Percentiles rank a stretch among this genome's conserved stretches.
These are phyloP conservation scores for Macadamia integrifolia DNA, from an alignment of 164 flowering plant species.

Conservation along the genomic window DNA sequence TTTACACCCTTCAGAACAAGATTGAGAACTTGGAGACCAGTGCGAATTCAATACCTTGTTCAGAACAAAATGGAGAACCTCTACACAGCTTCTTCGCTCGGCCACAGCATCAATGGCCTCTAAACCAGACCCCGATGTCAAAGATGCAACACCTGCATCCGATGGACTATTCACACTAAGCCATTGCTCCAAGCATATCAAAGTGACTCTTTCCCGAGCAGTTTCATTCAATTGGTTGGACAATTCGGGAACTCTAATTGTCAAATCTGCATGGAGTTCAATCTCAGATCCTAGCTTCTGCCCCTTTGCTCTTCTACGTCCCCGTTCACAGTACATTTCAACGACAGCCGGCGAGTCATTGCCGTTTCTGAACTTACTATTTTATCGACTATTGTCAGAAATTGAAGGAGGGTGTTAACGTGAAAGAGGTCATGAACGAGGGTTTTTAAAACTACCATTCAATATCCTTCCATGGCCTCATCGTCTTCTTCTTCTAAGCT, in stretches of 20 bases:
- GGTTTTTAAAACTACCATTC: too few relatives aligned
- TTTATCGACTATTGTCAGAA: too few relatives aligned
- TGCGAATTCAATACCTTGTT: slow-evolving; percentile 28
- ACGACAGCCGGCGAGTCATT: too few relatives aligned
- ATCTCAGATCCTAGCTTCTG: neutral
- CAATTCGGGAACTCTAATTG: slow-evolving; percentile 27
- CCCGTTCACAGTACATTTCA: too few relatives aligned
- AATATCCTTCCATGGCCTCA: neutral
- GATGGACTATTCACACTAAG: slow-evolving; percentile 3
- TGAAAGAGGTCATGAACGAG: too few relatives aligned
- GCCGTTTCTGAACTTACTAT: too few relatives aligned
- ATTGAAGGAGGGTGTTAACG: too few relatives aligned
- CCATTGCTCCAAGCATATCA: slow-evolving; percentile 50
- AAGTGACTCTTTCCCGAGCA: slow-evolving; percentile 43
- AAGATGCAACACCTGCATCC: slow-evolving; percentile 1
- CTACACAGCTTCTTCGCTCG: slow-evolving; percentile 25
- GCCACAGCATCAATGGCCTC: slow-evolving; percentile 26
- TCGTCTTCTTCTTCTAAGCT: slow-evolving; percentile 13
- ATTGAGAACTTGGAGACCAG: neutral
- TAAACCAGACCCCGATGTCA: neutral
- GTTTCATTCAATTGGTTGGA: slow-evolving; percentile 21
- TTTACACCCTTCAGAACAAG: too few relatives aligned
- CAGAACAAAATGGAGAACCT: slow-evolving; percentile 32
- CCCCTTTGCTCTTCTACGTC: too few relatives aligned
- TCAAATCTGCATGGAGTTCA: slow-evolving; percentile 32